Conservation (phyloP, 2,329 filamentous ascomycete species). For the Trichoderma cornu-damae region DNA sequence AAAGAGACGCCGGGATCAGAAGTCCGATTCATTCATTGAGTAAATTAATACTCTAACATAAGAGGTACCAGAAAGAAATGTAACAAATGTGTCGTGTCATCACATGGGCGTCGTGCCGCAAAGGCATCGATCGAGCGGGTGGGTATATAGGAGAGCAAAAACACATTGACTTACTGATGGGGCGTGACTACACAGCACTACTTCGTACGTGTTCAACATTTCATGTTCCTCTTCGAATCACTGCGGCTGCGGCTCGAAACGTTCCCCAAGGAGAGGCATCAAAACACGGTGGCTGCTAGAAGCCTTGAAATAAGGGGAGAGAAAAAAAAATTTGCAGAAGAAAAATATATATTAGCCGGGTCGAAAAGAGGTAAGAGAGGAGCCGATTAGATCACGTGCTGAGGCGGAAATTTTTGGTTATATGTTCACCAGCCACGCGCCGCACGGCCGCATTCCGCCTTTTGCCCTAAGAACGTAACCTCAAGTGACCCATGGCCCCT, state of each 20-base stretch:
- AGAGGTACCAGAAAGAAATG: slow-evolving; percentile 92
- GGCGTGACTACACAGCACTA: background rate
- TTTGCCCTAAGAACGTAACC: too few species aligned
- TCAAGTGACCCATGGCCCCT: too few species aligned
- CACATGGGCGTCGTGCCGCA: slow-evolving; percentile 41
- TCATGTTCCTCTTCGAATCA: background rate
- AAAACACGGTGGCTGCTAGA: too few species aligned
- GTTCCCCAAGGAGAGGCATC: background rate
- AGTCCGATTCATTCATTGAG: slow-evolving; percentile 81
- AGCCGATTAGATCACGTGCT: slow-evolving; percentile 7
- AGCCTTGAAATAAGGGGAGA: background rate
- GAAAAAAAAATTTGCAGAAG: background rate
- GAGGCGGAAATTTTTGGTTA: background rate
- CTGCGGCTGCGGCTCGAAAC: background rate
- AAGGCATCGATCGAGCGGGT: slow-evolving; percentile 17
- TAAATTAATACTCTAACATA: slow-evolving; percentile 65
- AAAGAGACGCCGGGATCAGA: slow-evolving; percentile 53
- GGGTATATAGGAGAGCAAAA: background rate
- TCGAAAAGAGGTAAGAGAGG: background rate
- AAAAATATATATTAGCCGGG: background rate
- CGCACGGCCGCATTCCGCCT: slow-evolving; percentile 20
- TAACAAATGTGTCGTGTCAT: slow-evolving; percentile 63
- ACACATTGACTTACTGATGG: slow-evolving; percentile 32
- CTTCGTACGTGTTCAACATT: background rate
- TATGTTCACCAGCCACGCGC: background rate